Evolutionary conservation across 768 basidiomycete species (phyloP).

Genomic region (Suillus subaureus): DNA sequence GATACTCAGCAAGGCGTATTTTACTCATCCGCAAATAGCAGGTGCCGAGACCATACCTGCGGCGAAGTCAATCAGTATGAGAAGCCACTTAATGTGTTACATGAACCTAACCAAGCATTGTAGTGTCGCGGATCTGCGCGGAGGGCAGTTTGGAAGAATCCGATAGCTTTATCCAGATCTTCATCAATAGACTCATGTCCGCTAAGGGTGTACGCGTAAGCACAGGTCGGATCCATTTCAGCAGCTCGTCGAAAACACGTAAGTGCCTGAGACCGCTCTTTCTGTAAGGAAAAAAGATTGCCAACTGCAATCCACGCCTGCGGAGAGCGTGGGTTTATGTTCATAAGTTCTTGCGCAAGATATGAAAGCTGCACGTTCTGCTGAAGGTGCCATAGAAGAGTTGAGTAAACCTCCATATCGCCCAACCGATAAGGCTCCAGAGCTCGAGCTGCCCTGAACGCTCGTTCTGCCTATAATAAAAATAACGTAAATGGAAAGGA

Average conservation of each 20-base stretch:
- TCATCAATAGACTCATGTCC: slow-evolving; percentile 98
- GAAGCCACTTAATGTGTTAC: not conserved
- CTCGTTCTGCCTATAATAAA: slow-evolving; percentile 76
- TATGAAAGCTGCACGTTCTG: slow-evolving; percentile 84
- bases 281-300: slow-evolving; percentile 93
- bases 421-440: slow-evolving; percentile 87
- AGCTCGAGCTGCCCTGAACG: slow-evolving; percentile 79
- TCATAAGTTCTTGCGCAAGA: slow-evolving; percentile 89
- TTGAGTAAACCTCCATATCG: slow-evolving; percentile 97
- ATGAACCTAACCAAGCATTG: slow-evolving; percentile 85
- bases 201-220: slow-evolving; percentile 95
- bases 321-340: slow-evolving; percentile 78
- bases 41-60: slow-evolving; percentile 97
- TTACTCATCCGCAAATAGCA: slow-evolving; percentile 96
- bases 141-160: slow-evolving; percentile 90
- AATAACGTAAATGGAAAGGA: slow-evolving; percentile 18
- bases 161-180: slow-evolving; percentile 89
- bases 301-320: slow-evolving; percentile 97
- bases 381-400: slow-evolving; percentile 93
- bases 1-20: slow-evolving; percentile 91
- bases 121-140: slow-evolving; percentile 92
- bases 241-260: slow-evolving; percentile 92
- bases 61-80: slow-evolving; percentile 29
- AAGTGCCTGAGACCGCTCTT: slow-evolving; percentile 90
- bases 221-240: slow-evolving; percentile 86